Evolutionary conservation across 2,329 filamentous ascomycete species (phyloP), one percentile per base, ranked within the genome.

Genomic region (Aureobasidium mangrovei): DNA sequence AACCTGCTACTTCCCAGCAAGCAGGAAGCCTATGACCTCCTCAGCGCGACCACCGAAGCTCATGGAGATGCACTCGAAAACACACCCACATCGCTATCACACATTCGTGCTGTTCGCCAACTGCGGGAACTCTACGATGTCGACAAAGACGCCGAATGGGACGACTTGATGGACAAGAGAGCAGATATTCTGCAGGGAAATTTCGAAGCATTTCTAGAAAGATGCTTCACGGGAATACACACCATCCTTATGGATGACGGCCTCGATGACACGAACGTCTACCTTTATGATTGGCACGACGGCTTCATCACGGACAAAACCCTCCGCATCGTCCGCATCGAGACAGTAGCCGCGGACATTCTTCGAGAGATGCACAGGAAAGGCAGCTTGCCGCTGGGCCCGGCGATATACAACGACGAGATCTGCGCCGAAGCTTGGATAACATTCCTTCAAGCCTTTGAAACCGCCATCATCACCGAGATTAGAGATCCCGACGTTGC

Each of bases 201-300:
- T 67, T 38, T 75, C 62, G 72, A 81, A 4, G 76, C 69, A 2
- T 82, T 89, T 74, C 74, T 80, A 8, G 74, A 71, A 42, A 75
- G 74, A 58, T 93, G 87, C 61, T 75, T 94, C 4, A 69, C 79
- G 9, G 87, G 87, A 1, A 86, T 88, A 29, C 82, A 91, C 65
- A 81, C 79, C 1, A 74, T 91, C 8, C 74, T 94, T 1, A 77
- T 94, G n/a, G 88, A 93, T 60, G 88, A 93, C 67, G 84, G 87
- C 0, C 70, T 91, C 6, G 71, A 74, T 10, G 71, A 72, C 2
- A 75, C 78, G 6, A 68, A 78, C 24, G 77, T 81, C 1, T 77
- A 86, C 60, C 66, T 74, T 0, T 86, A 81, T 60, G 64, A 71
- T 4, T 86, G 82, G 78, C 84, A 89, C 64, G 77, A 85, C 64